Percentiles rank a stretch among this genome's conserved stretches.
Conservation (phyloP, 2,329 filamentous ascomycete genomes). For the Beauveria rudraprayagi region DNA sequence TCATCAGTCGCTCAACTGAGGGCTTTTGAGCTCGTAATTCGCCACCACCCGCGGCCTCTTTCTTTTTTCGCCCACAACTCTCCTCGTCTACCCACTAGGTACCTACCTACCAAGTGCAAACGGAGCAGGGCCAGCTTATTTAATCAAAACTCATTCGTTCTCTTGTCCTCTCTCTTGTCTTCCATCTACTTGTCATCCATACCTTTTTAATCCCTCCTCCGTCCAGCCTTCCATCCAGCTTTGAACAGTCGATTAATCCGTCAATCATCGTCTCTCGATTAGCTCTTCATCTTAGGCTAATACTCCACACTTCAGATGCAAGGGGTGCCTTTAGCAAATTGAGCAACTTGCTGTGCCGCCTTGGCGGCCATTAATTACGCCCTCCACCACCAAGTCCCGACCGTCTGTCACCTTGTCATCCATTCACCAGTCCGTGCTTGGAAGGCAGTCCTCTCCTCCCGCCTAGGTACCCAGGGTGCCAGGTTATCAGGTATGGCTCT, state of each 20-base stretch:
- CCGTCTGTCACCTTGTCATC: background rate
- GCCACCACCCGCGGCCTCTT: background rate
- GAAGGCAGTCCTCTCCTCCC: background rate
- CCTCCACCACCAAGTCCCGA: background rate
- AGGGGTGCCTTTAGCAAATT: constrained; percentile 4
- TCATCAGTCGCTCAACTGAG: too few species aligned
- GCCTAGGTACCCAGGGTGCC: background rate
- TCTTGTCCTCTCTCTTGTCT: too few species aligned
- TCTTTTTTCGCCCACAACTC: background rate
- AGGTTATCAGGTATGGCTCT: background rate
- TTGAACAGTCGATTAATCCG: background rate
- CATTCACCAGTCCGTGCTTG: background rate
- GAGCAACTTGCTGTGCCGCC: background rate
- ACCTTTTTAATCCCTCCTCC: background rate
- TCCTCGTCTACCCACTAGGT: background rate
- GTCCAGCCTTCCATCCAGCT: background rate
- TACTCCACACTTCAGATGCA: background rate
- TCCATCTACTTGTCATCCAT: background rate
- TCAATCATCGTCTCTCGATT: constrained; percentile 7
- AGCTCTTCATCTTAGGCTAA: background rate
- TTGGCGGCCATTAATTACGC: background rate
- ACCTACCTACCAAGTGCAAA: background rate
- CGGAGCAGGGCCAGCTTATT: background rate
- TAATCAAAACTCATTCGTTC: background rate
- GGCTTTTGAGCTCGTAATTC: background rate